Evolutionary conservation across 805 yeast species (phyloP), one percentile per base, ranked within the genome.

Genomic region (Allodekkera sacchari): DNA sequence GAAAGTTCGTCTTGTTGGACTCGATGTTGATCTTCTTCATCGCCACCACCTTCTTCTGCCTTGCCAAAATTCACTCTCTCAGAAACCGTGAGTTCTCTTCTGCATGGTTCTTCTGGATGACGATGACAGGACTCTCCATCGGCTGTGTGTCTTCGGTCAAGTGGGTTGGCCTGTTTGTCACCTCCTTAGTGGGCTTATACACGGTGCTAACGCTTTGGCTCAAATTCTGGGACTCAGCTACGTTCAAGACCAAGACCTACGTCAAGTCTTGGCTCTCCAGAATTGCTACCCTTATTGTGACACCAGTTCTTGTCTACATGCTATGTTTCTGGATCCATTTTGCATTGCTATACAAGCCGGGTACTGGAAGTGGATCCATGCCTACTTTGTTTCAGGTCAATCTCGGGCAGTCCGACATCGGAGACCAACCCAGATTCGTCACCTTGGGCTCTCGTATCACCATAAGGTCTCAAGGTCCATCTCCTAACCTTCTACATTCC

Each of bases 341-440:
- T 46, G 84, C 73, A 37, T 61, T 83, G 34, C 65, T 83, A 41
- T 73, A 72, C 45, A 79, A 76, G 39, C 67, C 84, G 14, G 94
- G 94, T 45, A 66, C 85, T n/a, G 94, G 94, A 42, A 95, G 89
- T 55, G 82, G 94, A 3, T 77, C 92, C 32, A 83, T 92, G 62
- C 78, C 92, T 12, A 78, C 96, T 0, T 66, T 89, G 32, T 78
- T 92, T 59, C 98, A 92, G 57, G 88, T 89, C 7, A 83, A 89
- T 37, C 63, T 92, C 41, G 68, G 69, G 31, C 83, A 81, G 8
- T 73, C 77, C 29, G 69, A 75, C 12, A 67, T 89, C 32, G 66
- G 64, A 21, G 53, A 68, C 16, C 84, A 85, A 9, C 88, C 94
- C 14, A 52, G 83, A 36, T 72, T 77, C 28, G 62, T 81, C 18